Evolutionary conservation across 345 rosid species (phyloP).

Genomic region (Punica granatum): DNA sequence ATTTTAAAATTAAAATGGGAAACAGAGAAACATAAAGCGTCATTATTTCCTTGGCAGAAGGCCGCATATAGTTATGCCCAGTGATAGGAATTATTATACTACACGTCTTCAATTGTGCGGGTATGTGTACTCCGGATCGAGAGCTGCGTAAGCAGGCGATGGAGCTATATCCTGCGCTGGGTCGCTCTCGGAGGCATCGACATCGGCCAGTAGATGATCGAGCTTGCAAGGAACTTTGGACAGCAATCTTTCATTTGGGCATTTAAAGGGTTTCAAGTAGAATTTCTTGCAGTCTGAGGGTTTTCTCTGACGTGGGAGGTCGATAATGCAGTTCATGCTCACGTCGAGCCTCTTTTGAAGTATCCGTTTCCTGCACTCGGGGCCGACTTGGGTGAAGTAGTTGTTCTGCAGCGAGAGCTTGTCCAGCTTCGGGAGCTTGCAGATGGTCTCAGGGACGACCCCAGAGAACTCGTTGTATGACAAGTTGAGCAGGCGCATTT

Average conservation of each 20-base stretch:
- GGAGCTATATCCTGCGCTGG: constrained; percentile 10
- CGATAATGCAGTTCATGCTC: constrained; percentile 45
- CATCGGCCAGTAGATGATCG: not conserved
- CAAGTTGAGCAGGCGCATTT: constrained; percentile 28
- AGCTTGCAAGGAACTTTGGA: constrained; percentile 29
- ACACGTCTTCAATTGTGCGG: not conserved
- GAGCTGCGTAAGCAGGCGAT: constrained; percentile 16
- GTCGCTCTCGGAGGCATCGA: constrained; percentile 4
- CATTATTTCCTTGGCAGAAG: not conserved
- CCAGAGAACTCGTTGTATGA: constrained; percentile 35
- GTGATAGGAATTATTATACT: not conserved
- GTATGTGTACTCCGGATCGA: not conserved
- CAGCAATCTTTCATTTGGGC: constrained; percentile 20
- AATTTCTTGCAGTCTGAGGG: constrained; percentile 21
- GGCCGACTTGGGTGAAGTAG: constrained; percentile 55
- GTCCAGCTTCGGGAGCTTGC: constrained; percentile 29
- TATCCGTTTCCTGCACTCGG: constrained; percentile 35
- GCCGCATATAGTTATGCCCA: not conserved
- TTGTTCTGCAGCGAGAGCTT: constrained; percentile 29
- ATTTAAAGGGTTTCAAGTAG: constrained; percentile 15
- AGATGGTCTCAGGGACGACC: constrained; percentile 39
- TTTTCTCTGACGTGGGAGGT: constrained; percentile 37
- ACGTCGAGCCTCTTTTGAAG: constrained; percentile 25
- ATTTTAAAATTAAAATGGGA: not conserved
- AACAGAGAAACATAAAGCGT: no score